phyloP scores from a whole-genome alignment of 352 stramenopile species.

The Pythium folliculosum region DNA sequence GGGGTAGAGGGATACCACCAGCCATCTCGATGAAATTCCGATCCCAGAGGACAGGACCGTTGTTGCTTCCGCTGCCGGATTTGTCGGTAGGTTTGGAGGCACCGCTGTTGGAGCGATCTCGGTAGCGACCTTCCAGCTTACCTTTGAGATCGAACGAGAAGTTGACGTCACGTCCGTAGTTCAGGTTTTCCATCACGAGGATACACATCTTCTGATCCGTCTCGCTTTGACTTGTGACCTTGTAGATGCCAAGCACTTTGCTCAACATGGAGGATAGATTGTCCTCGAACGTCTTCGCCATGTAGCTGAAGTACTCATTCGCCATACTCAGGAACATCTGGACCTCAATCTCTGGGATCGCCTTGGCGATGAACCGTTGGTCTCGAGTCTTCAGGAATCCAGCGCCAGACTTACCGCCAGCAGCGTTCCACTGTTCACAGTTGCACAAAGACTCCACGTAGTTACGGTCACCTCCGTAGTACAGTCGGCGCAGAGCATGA shows the following conservation, averaged over 20 bases:
- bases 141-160: conserved; percentile 89
- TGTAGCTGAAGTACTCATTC: conserved; percentile 89
- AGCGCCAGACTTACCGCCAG: conserved; percentile 84
- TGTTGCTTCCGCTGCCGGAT: conserved; percentile 23
- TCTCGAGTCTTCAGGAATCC: conserved; percentile 87
- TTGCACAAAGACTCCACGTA: conserved; percentile 87
- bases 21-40: conserved; percentile 88
- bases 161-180: conserved; percentile 85
- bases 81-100: conserved; percentile 2
- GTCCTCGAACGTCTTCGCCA: conserved; percentile 87
- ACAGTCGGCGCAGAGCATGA: conserved; percentile 76
- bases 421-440: conserved; percentile 85
- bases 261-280: conserved; percentile 87
- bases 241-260: conserved; percentile 88
- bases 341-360: conserved; percentile 83
- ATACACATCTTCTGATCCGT: conserved; percentile 84
- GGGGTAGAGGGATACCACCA: conserved; percentile 73
- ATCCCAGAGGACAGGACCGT: conserved; percentile 73
- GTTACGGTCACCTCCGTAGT: conserved; percentile 84
- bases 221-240: conserved; percentile 73
- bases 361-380: conserved; percentile 87
- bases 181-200: conserved; percentile 89
- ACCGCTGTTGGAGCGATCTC: conserved; percentile 27
- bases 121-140: conserved; percentile 87
- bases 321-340: conserved; percentile 91